phyloP scores from a whole-genome alignment of 352 stramenopile genomes.

The Globisporangium orthogonon region DNA sequence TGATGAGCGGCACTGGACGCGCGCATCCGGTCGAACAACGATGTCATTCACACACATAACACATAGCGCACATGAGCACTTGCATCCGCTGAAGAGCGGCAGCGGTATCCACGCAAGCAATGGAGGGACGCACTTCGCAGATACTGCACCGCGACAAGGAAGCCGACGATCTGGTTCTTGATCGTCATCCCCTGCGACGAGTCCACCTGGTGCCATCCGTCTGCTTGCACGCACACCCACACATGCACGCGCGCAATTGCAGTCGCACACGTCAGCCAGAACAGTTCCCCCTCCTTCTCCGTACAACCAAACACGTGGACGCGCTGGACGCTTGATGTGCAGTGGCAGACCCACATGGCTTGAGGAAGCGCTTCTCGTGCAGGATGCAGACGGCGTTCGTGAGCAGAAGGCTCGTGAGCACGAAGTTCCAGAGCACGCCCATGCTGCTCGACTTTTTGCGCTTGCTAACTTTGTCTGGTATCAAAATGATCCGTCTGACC shows the following conservation, averaged over 20 bases:
- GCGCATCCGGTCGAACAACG: neutral
- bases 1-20: constrained; percentile 64
- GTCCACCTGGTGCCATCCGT: constrained; percentile 83
- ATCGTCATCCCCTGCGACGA: constrained; percentile 75
- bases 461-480: no score
- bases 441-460: constrained; percentile 19
- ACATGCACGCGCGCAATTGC: no score
- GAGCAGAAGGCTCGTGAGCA: constrained; percentile 81
- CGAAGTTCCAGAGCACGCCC: constrained; percentile 86
- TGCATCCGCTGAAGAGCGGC: no score
- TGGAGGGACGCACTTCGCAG: constrained; percentile 45
- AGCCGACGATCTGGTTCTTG: constrained; percentile 85
- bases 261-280: neutral
- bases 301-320: no score
- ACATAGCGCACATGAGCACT: neutral
- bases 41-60: neutral
- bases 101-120: neutral
- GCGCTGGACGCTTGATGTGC: no score
- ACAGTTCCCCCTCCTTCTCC: no score
- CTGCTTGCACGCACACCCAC: constrained; percentile 15
- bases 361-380: constrained; percentile 85
- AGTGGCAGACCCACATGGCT: constrained; percentile 44
- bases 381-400: constrained; percentile 85
- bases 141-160: constrained; percentile 83
- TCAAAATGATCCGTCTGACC: no score